Conservation (phyloP, 495 filamentous ascomycete genomes). For the Hypoxylon lienhwacheense region DNA sequence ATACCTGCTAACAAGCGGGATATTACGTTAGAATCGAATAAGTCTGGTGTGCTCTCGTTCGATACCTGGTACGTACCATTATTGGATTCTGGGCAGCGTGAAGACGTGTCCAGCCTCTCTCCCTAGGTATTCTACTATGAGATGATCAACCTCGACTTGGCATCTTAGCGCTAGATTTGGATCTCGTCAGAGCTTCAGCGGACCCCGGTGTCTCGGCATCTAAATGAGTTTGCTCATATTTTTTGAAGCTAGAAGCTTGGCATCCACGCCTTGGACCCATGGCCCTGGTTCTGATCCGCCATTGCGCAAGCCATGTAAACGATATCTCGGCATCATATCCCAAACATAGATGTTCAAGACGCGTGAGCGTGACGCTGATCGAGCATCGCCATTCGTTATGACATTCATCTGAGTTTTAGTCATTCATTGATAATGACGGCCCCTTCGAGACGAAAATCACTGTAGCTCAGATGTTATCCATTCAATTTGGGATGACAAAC, state of each 20-base stretch:
- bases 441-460: too few species aligned
- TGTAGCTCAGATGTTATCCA: too few species aligned
- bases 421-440: too few species aligned
- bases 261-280: background rate
- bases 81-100: too few species aligned
- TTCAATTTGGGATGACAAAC: too few species aligned
- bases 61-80: too few species aligned
- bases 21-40: background rate
- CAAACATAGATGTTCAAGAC: too few species aligned
- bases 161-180: too few species aligned
- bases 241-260: slow-evolving; percentile 8
- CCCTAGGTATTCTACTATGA: too few species aligned
- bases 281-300: background rate
- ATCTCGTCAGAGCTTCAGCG: background rate
- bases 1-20: background rate
- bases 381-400: background rate
- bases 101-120: too few species aligned
- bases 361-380: too few species aligned
- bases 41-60: background rate
- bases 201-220: background rate
- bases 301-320: slow-evolving; percentile 3
- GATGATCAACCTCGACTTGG: too few species aligned
- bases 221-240: background rate
- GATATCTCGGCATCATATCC: background rate
- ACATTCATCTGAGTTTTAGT: background rate